Evolutionary conservation across 225 moss, liverwort and hornwort species (phyloP).

Genomic region (Pseudisothecium myosuroides): DNA sequence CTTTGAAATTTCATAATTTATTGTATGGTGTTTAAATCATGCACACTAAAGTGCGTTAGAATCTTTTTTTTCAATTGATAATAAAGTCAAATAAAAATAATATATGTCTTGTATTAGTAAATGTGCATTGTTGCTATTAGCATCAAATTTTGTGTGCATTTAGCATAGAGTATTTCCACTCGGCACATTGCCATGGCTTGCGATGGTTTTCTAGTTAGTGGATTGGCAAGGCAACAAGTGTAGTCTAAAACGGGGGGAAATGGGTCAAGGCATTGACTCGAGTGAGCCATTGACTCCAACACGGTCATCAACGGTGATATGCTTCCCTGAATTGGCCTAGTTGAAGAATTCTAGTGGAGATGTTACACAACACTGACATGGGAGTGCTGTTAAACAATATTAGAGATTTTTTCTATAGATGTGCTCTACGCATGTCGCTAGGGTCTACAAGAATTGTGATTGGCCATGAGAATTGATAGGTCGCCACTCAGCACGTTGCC

Average conservation of each 20-base stretch:
- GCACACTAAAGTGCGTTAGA: neutral
- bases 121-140: no score
- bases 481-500: no score
- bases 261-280: no score
- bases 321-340: no score
- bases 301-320: accelerated
- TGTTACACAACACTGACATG: no score
- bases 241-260: accelerated
- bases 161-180: neutral
- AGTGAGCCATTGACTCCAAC: no score
- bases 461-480: no score
- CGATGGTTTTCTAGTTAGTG: accelerated
- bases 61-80: neutral
- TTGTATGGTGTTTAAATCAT: neutral
- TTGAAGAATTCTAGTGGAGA: no score
- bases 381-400: no score
- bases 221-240: neutral
- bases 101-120: neutral
- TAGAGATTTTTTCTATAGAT: neutral
- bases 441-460: neutral
- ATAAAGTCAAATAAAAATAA: neutral
- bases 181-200: accelerated
- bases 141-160: neutral
- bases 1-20: neutral
- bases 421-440: neutral